Base-by-base conservation (phyloP, 2,329 filamentous ascomycete genomes). In the Paracorniculantispora psalliotae region DNA sequence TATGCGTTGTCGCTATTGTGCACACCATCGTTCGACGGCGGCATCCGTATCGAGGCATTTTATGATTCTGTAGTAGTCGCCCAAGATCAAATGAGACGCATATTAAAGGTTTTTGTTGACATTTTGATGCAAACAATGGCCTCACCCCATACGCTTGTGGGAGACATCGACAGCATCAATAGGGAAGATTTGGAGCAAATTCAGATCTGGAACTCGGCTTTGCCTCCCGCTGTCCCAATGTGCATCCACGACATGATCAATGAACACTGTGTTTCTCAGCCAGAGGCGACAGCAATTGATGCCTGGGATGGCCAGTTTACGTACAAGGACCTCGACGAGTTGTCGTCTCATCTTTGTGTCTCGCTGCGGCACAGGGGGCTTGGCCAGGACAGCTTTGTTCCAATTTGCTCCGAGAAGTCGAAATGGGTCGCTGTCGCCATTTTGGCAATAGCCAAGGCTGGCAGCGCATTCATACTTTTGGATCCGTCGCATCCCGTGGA, bases 301-400 rank as follows among this genome's bases (percentile, higher is more conserved):
- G 75, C 77, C 0, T 80, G 77, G 76, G 78, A 80, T 61, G 77
- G 74, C 17, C 61, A 65, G 19, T 71, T 79, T 47, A 77, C 75
- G 9, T 78, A 77, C 59, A 57, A 65, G 57, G 71, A 57, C 8
- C 44, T 57, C 33, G 44, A 57, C 9, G 44, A 25, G 28, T 44
- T 3, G 12, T 41, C 44, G 19, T 28, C 25, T 2, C 21, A 15
- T n/a, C 46, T 57, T 28, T 4, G 15, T 7, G 25, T 15, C 54
- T 57, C 4, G 9, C 8, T 2, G 12, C n/a, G n/a, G n/a, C n/a
- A n/a, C 13, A 9, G 26, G 9, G 61, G 69, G 44, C 61, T 77
- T 8, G 59, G 63, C 0, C 66, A 65, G 0, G 72, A 73, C 33
- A 47, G 59, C 0, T 63, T 67, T 46, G 66, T 70, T 4, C 65